phyloP scores from a whole-genome alignment of 805 yeast genomes.

The Yarrowia keelungensis region DNA sequence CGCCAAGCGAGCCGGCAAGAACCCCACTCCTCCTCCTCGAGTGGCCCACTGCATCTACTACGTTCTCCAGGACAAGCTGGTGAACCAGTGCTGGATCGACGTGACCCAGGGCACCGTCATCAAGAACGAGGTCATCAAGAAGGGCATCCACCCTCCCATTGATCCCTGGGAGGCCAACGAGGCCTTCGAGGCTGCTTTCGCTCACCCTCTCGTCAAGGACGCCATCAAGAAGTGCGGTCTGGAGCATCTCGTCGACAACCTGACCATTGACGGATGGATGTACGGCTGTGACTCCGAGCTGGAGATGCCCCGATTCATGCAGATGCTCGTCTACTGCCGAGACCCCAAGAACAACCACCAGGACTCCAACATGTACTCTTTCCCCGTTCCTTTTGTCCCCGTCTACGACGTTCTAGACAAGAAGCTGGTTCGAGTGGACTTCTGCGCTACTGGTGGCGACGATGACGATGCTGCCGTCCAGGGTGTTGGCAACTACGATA shows the following conservation, averaged over 20 bases:
- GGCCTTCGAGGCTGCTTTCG: constrained; percentile 58
- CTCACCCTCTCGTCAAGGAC: constrained; percentile 64
- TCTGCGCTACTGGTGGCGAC: constrained; percentile 74
- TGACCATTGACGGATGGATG: constrained; percentile 83
- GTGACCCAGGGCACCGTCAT: constrained; percentile 67
- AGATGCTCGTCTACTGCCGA: constrained; percentile 79
- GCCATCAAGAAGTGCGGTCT: constrained; percentile 69
- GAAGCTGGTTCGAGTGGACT: constrained; percentile 75
- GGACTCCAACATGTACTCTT: constrained; percentile 56
- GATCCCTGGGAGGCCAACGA: constrained; percentile 68
- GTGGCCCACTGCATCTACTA: constrained; percentile 73
- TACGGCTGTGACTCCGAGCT: constrained; percentile 75
- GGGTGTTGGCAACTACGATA: constrained; percentile 46
- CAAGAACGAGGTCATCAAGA: constrained; percentile 61
- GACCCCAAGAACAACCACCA: constrained; percentile 58
- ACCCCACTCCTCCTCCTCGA: constrained; percentile 66
- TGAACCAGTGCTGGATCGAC: constrained; percentile 76
- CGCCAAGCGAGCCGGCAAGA: constrained; percentile 63
- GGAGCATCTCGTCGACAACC: constrained; percentile 45
- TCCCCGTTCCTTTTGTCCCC: constrained; percentile 78
- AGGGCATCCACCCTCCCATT: constrained; percentile 73
- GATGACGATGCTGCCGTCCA: constrained; percentile 61
- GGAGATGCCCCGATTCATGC: constrained; percentile 54
- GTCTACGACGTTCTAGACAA: constrained; percentile 69
- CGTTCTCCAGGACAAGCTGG: constrained; percentile 55